Conservation (phyloP, 2,329 filamentous ascomycete genomes). For the Fusarium camptoceras region DNA sequence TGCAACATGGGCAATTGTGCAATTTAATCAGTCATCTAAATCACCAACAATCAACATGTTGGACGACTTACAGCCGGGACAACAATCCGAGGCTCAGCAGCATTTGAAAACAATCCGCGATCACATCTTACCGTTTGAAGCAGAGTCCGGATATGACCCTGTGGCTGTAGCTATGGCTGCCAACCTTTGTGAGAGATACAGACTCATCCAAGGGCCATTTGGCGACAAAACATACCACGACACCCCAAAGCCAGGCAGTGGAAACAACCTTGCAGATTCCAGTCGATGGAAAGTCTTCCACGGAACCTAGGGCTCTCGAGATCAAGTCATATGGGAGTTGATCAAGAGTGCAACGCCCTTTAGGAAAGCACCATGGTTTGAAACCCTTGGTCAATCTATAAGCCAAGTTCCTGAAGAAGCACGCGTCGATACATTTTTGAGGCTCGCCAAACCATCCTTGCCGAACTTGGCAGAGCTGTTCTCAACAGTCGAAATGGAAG, state of each 20-base stretch:
- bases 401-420: neutral
- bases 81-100: too few relatives aligned
- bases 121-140: neutral
- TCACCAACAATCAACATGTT: too few relatives aligned
- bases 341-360: neutral
- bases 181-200: neutral
- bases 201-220: too few relatives aligned
- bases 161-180: neutral
- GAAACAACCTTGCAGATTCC: too few relatives aligned
- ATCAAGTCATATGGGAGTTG: neutral
- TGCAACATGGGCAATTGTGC: neutral
- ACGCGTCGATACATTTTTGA: neutral
- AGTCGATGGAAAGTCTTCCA: neutral
- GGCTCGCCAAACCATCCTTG: neutral
- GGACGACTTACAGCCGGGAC: fast-evolving
- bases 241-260: too few relatives aligned
- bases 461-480: fast-evolving
- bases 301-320: too few relatives aligned
- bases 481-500: neutral
- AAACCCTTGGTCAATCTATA: neutral
- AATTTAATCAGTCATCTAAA: too few relatives aligned
- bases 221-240: fast-evolving
- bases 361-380: neutral
- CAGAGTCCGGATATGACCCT: too few relatives aligned
- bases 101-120: neutral